phyloP scores from a whole-genome alignment of 257 asterid genomes.

The Rubia yunnanensis region DNA sequence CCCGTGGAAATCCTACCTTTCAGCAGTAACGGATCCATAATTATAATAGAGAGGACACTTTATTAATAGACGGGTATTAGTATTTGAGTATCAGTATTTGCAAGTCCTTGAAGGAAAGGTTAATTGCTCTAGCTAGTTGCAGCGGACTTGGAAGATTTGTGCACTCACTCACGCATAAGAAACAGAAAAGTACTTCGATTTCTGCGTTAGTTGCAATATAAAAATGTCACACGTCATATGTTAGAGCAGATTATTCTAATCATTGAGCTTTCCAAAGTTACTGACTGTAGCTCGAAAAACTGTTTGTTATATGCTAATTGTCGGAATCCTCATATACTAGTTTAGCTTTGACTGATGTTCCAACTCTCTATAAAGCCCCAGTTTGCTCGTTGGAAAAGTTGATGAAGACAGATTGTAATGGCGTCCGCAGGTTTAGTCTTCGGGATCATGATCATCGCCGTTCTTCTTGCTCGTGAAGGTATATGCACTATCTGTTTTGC shows the following conservation, averaged over 20 bases:
- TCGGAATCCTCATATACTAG: slow-evolving; percentile 27
- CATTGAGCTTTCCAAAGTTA: slow-evolving; percentile 47
- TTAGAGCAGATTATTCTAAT: slow-evolving; percentile 19
- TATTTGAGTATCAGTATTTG: no score
- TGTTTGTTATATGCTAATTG: slow-evolving; percentile 32
- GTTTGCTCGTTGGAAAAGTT: no score
- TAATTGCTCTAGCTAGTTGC: no score
- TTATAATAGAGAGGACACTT: no score
- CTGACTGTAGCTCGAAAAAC: slow-evolving; percentile 28
- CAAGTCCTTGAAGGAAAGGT: no score
- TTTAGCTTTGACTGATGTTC: slow-evolving; percentile 49
- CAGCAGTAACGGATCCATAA: no score
- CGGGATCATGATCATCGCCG: slow-evolving; percentile 26
- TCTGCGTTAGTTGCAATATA: background rate
- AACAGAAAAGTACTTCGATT: background rate
- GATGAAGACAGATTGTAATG: slow-evolving; percentile 28
- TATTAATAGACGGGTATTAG: no score
- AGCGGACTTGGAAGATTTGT: background rate
- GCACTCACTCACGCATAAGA: background rate
- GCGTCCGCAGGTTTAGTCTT: slow-evolving; percentile 27
- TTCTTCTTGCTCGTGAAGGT: slow-evolving; percentile 39
- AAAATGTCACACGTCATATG: slow-evolving; percentile 2
- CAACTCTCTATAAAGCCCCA: slow-evolving; percentile 47
- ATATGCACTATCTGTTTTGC: background rate
- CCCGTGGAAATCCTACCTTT: no score